Evolutionary conservation across 1,139 yeast species (phyloP).

Genomic region (Magnusiomyces sp.): DNA sequence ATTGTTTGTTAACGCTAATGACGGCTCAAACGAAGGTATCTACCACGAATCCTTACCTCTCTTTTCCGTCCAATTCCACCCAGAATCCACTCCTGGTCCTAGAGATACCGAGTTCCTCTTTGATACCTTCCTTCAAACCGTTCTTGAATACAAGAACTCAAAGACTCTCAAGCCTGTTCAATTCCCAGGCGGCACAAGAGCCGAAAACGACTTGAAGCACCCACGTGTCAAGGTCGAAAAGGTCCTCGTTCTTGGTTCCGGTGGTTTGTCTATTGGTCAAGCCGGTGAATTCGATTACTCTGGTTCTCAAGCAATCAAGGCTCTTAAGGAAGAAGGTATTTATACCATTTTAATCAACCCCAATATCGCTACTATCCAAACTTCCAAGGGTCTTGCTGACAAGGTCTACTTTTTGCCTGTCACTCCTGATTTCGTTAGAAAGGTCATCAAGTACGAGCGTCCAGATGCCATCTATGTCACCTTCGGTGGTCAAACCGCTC

Average conservation of each 20-base stretch:
- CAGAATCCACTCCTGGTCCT: constrained; percentile 99
- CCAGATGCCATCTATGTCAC: constrained; percentile 97
- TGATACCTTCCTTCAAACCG: constrained; percentile 84
- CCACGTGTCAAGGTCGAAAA: constrained; percentile 83
- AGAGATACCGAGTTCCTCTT: constrained; percentile 96
- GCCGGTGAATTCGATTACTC: constrained; percentile 99
- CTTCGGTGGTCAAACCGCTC: constrained; percentile 98
- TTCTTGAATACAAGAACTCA: constrained; percentile 52
- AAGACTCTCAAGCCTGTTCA: constrained; percentile 57
- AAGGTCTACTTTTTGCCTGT: constrained; percentile 93
- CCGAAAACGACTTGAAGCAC: constrained; percentile 52
- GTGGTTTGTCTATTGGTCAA: constrained; percentile 98
- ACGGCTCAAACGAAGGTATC: constrained; percentile 97
- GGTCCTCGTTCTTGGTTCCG: constrained; percentile 94
- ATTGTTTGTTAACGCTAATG: constrained; percentile 91
- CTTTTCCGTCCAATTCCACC: constrained; percentile 99
- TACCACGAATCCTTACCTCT: constrained; percentile 80
- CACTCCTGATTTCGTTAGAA: constrained; percentile 90
- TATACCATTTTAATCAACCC: constrained; percentile 86
- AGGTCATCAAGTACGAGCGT: constrained; percentile 86
- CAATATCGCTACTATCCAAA: constrained; percentile 95
- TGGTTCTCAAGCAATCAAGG: constrained; percentile 74
- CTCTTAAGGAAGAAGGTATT: constrained; percentile 83
- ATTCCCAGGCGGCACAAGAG: constrained; percentile 83
- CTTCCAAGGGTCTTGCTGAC: constrained; percentile 92